These are phyloP conservation scores for Boechera stricta DNA, from an alignment of 345 rosid species.

Conservation along the genomic window DNA sequence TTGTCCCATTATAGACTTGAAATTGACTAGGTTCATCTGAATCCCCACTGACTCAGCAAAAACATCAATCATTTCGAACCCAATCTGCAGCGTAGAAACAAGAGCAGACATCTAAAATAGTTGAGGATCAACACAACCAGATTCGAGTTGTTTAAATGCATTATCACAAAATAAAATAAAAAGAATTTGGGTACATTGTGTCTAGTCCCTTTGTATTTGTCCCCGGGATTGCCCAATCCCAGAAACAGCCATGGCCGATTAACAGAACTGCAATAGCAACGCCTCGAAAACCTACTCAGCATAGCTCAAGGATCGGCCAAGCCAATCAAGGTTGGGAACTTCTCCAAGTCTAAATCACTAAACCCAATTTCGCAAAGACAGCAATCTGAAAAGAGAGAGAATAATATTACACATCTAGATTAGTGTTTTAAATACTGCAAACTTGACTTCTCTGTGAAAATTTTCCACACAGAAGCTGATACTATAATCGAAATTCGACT, in stretches of 20 bases:
- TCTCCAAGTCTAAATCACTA: conserved; percentile 17
- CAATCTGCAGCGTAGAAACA: conserved; percentile 43
- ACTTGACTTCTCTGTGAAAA: background rate
- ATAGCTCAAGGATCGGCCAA: conserved; percentile 20
- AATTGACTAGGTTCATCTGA: conserved; percentile 53
- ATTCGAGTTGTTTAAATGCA: background rate
- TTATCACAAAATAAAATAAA: background rate
- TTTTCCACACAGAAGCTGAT: background rate
- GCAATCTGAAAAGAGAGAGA: conserved; percentile 2
- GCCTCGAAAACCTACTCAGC: conserved; percentile 45
- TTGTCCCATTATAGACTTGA: conserved; percentile 80
- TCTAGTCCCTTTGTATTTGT: conserved; percentile 78
- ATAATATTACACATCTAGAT: too few relatives aligned
- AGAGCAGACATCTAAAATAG: conserved; percentile 7
- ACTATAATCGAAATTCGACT: background rate
- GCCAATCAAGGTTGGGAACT: background rate
- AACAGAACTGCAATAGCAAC: conserved; percentile 61
- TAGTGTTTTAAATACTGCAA: too few relatives aligned
- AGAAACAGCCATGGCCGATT: conserved; percentile 78
- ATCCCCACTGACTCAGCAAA: conserved; percentile 72
- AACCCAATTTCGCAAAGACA: conserved; percentile 5
- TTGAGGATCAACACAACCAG: background rate
- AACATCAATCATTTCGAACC: conserved; percentile 78
- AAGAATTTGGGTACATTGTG: conserved; percentile 62
- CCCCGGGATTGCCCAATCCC: conserved; percentile 92